These are phyloP conservation scores for Exophiala aquamarina DNA, from an alignment of 2,329 filamentous ascomycete species.

Conservation along the genomic window DNA sequence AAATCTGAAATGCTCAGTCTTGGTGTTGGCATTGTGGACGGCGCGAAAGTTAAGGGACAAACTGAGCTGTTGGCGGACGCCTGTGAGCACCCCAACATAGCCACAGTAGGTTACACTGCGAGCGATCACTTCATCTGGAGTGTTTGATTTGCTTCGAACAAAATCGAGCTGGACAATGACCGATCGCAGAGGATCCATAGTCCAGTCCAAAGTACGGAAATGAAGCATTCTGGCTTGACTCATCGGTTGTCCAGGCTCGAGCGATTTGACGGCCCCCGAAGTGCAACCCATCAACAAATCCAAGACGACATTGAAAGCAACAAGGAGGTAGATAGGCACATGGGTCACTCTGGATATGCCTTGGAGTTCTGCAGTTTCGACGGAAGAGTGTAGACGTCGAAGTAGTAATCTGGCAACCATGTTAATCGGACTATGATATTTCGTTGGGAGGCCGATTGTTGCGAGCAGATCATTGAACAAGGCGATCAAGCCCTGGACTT, in stretches of 20 bases:
- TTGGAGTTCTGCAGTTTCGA: conserved; percentile 62
- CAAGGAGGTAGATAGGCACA: conserved; percentile 59
- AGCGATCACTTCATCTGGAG: conserved; percentile 41
- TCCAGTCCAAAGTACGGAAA: conserved; percentile 54
- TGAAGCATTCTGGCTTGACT: conserved; percentile 34
- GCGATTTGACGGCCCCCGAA: conserved; percentile 48
- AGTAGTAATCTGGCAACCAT: conserved; percentile 49
- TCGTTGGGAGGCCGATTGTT: conserved; percentile 30
- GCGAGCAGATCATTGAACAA: conserved; percentile 55
- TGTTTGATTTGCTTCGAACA: conserved; percentile 32
- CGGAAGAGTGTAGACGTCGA: conserved; percentile 50
- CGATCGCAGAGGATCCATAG: conserved; percentile 51
- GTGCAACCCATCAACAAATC: conserved; percentile 67
- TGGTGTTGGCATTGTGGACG: conserved; percentile 44
- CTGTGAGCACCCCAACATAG: conserved; percentile 52
- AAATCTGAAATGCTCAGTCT: conserved; percentile 40
- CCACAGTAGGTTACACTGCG: conserved; percentile 51
- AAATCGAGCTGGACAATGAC: conserved; percentile 56
- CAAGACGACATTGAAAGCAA: conserved; percentile 63
- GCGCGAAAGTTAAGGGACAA: conserved; percentile 52
- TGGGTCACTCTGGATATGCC: conserved; percentile 55
- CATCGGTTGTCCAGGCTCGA: conserved; percentile 18
- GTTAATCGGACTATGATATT: conserved; percentile 32
- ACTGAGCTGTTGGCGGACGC: conserved; percentile 47
- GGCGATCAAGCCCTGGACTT: conserved; percentile 44